phyloP scores from a whole-genome alignment of 768 basidiomycete genomes.

The Punctularia strigosozonata region DNA sequence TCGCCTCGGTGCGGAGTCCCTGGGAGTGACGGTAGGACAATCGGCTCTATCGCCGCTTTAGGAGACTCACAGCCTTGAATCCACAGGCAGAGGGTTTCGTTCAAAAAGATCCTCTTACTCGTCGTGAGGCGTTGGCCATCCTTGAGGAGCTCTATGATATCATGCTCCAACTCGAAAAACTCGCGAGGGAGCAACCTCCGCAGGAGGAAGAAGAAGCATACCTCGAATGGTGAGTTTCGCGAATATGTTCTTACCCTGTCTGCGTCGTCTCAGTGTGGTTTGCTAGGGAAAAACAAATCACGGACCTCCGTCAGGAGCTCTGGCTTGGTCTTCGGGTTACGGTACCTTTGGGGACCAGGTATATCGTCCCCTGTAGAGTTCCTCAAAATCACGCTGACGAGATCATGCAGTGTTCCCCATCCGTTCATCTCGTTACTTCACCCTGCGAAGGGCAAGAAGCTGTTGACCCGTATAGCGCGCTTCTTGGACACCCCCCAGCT shows the following conservation, averaged over 20 bases:
- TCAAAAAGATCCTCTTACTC: constrained; percentile 62
- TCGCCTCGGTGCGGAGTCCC: constrained; percentile 61
- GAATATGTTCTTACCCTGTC: background rate
- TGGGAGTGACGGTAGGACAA: constrained; percentile 49
- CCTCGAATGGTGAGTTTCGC: constrained; percentile 30
- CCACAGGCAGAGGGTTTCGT: constrained; percentile 50
- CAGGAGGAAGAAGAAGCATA: constrained; percentile 41
- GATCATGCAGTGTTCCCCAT: constrained; percentile 64
- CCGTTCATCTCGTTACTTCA: constrained; percentile 89
- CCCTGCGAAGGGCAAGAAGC: constrained; percentile 85
- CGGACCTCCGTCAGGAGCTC: constrained; percentile 49
- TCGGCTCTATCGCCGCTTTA: constrained; percentile 8
- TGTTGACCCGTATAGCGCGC: constrained; percentile 81
- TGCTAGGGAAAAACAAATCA: constrained; percentile 47
- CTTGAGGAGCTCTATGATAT: constrained; percentile 82
- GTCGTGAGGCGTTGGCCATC: constrained; percentile 64
- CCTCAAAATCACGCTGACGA: background rate
- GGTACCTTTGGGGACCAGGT: constrained; percentile 92
- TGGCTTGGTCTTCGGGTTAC: constrained; percentile 82
- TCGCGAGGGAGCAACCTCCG: constrained; percentile 39
- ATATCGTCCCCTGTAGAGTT: constrained; percentile 5
- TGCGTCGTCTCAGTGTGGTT: background rate
- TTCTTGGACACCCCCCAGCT: constrained; percentile 70
- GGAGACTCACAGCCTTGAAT: constrained; percentile 1
- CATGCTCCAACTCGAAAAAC: constrained; percentile 61